phyloP scores from a whole-genome alignment of 768 basidiomycete species.

The Heimioporus sp. region DNA sequence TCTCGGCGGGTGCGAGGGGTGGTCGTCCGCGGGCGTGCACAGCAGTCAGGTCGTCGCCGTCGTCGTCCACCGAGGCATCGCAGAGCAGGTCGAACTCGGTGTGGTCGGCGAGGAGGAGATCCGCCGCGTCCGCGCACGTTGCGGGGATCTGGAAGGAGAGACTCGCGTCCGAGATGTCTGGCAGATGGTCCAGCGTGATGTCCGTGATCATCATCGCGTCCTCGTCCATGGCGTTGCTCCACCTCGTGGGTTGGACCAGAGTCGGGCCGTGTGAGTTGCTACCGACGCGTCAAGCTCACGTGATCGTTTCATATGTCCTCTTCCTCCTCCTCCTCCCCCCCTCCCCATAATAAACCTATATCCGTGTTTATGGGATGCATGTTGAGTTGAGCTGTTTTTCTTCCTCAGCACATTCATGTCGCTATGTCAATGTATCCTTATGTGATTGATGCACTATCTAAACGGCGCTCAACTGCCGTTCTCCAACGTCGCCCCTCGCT shows the following conservation, averaged over 20 bases:
- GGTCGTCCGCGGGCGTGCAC: conserved; percentile 17
- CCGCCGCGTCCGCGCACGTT: conserved; percentile 27
- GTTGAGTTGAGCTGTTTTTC: no score
- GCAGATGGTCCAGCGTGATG: conserved; percentile 52
- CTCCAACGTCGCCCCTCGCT: no score
- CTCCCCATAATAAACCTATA: no score
- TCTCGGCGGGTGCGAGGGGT: background rate
- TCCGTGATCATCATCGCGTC: conserved; percentile 28
- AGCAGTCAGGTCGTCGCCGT: conserved; percentile 35
- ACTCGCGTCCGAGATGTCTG: conserved; percentile 46
- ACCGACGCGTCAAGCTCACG: conserved; percentile 29
- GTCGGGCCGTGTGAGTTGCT: conserved; percentile 12
- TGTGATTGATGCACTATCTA: no score
- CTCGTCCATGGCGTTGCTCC: conserved; percentile 14
- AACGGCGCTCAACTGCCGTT: no score
- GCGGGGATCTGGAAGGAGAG: conserved; percentile 50
- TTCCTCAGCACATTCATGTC: no score
- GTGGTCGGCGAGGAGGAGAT: conserved; percentile 41
- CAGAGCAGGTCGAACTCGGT: conserved; percentile 42
- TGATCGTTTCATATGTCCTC: conserved; percentile 7
- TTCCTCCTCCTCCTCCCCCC: no score
- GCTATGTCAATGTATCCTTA: no score
- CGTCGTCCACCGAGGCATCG: conserved; percentile 24
- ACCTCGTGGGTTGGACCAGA: conserved; percentile 20
- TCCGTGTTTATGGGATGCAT: no score